Percentiles rank a stretch among this genome's conserved stretches.
Evolutionary conservation across 345 rosid genomes (phyloP).

Genomic region (Gossypium rotundifolium): DNA sequence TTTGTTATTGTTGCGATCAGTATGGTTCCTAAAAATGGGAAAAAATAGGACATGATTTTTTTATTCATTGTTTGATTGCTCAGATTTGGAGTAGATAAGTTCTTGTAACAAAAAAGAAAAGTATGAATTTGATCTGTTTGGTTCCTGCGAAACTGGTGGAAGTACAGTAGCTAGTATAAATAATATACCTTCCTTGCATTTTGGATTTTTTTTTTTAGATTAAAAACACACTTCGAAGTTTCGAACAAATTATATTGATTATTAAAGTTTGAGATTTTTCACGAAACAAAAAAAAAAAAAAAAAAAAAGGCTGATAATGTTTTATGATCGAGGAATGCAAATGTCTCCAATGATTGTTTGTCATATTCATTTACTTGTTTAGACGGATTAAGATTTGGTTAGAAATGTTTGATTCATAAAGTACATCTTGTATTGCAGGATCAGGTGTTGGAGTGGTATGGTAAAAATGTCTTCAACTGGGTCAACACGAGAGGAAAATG

Average conservation of each 20-base stretch:
- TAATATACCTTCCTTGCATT: no score
- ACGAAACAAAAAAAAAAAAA: no score
- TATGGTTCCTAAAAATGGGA: no score
- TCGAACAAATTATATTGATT: no score
- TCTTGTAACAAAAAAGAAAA: neutral
- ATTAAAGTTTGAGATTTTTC: no score
- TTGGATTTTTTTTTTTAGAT: no score
- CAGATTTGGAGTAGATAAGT: neutral
- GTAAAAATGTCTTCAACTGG: conserved; percentile 60
- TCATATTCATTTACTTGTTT: neutral
- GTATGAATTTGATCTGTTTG: neutral
- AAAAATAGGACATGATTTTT: no score
- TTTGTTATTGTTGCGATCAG: no score
- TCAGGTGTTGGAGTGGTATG: conserved; percentile 13
- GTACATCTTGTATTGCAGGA: conserved; percentile 7
- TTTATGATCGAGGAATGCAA: neutral
- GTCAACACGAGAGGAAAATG: conserved; percentile 77
- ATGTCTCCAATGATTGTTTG: neutral
- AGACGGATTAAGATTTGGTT: neutral
- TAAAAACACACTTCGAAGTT: no score
- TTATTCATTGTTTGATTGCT: neutral
- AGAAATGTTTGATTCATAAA: neutral
- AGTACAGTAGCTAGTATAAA: no score
- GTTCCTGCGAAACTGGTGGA: neutral
- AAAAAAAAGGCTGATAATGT: no score